Conservation (phyloP, 495 filamentous ascomycete species). For the Hyaloscypha bicolor region DNA sequence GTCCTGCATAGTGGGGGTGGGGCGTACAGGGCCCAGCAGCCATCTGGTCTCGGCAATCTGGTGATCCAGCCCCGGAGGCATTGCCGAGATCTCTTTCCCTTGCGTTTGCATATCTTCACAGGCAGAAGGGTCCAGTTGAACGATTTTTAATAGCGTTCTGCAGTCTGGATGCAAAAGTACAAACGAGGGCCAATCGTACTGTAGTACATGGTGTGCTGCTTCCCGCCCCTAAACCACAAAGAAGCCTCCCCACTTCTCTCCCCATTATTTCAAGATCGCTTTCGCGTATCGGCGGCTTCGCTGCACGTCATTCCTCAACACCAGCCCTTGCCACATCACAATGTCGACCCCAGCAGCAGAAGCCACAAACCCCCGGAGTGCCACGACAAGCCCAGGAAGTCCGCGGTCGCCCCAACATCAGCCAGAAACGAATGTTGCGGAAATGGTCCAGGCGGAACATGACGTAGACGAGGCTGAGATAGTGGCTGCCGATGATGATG, state of each 20-base stretch:
- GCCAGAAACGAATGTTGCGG: not conserved
- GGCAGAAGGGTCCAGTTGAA: not conserved
- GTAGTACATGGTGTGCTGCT: not conserved
- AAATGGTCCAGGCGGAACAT: not conserved
- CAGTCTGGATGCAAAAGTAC: not conserved
- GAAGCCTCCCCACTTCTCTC: not conserved
- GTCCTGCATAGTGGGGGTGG: not conserved
- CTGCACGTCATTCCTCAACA: not conserved
- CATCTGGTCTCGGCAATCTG: not conserved
- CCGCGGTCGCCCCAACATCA: not conserved
- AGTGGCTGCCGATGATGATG: not conserved
- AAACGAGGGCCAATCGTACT: not conserved
- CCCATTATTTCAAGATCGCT: not conserved
- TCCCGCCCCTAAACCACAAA: not conserved
- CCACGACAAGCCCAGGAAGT: not conserved
- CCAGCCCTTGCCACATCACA: not conserved
- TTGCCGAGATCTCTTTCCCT: not conserved
- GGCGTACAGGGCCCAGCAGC: not conserved
- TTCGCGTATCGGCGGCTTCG: not conserved
- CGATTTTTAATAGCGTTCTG: not conserved
- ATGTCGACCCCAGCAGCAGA: not conserved
- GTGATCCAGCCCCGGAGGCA: not conserved
- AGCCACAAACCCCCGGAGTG: not conserved
- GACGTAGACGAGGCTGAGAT: not conserved
- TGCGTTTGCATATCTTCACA: not conserved